phyloP scores from a whole-genome alignment of 169 alveolate species.

The Plasmodium coatneyi region DNA sequence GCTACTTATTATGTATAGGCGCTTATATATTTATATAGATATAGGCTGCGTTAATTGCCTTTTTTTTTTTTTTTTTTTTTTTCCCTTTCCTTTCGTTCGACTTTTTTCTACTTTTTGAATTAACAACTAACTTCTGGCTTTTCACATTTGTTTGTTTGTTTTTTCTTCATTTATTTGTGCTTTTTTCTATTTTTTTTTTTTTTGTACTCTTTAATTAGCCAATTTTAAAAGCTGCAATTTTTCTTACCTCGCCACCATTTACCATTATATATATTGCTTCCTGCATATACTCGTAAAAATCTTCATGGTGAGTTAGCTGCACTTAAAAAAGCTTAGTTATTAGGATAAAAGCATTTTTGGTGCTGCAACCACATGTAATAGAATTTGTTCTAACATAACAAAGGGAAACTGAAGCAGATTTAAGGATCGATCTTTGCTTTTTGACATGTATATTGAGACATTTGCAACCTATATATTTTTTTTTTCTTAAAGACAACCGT shows the following conservation, averaged over 20 bases:
- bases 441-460: conserved; percentile 12
- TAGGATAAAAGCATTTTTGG: neutral
- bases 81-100: neutral
- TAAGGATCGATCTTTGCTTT: conserved; percentile 12
- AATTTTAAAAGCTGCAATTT: conserved; percentile 14
- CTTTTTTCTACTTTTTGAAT: conserved; percentile 11
- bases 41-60: neutral
- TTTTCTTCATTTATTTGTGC: conserved; percentile 3
- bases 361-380: neutral
- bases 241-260: neutral
- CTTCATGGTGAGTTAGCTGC: neutral
- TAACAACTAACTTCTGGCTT: neutral
- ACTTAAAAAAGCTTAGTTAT: conserved; percentile 7
- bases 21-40: neutral
- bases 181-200: conserved; percentile 4
- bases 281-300: neutral
- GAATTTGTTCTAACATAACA: conserved; percentile 19
- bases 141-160: neutral
- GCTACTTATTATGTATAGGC: neutral
- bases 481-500: neutral
- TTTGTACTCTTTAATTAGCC: conserved; percentile 18
- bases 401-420: conserved; percentile 9
- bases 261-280: neutral
- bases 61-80: neutral
- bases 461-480: neutral